Conservation (phyloP, 371 early-diverging fungal genomes). For the Mucor indicus region DNA sequence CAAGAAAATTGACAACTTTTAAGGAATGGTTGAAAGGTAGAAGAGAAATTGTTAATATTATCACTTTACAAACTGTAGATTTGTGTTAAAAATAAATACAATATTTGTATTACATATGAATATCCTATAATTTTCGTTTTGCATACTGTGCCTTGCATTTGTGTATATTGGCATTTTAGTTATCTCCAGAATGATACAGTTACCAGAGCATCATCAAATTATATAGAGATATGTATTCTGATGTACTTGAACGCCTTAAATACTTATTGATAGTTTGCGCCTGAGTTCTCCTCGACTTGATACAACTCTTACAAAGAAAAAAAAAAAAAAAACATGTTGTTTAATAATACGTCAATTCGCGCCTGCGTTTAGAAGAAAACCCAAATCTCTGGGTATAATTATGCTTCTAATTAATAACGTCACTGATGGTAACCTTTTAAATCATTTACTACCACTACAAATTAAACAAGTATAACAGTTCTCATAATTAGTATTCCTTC, state of each 20-base stretch:
- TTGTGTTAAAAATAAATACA: slow-evolving; percentile 5
- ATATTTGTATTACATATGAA: too few species aligned
- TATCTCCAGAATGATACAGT: too few species aligned
- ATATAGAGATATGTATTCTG: too few species aligned
- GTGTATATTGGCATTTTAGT: too few species aligned
- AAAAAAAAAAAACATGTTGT: neutral
- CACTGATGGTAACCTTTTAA: too few species aligned
- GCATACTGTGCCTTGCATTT: too few species aligned
- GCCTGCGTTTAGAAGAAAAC: slow-evolving; percentile 39
- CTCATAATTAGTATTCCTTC: too few species aligned
- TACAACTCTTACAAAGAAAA: neutral
- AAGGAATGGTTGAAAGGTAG: slow-evolving; percentile 51
- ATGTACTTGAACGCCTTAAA: too few species aligned
- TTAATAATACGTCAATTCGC: slow-evolving; percentile 54
- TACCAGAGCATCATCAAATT: too few species aligned
- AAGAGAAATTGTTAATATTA: slow-evolving; percentile 52
- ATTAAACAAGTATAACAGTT: slow-evolving; percentile 61
- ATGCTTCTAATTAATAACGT: slow-evolving; percentile 70
- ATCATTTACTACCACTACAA: too few species aligned
- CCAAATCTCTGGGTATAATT: slow-evolving; percentile 57
- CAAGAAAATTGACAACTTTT: slow-evolving; percentile 41
- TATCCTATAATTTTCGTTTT: too few species aligned
- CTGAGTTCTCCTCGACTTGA: neutral
- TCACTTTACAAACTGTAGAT: slow-evolving; percentile 28
- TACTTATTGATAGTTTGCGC: neutral